phyloP scores from a whole-genome alignment of 805 yeast species.

The Candida boleticola region DNA sequence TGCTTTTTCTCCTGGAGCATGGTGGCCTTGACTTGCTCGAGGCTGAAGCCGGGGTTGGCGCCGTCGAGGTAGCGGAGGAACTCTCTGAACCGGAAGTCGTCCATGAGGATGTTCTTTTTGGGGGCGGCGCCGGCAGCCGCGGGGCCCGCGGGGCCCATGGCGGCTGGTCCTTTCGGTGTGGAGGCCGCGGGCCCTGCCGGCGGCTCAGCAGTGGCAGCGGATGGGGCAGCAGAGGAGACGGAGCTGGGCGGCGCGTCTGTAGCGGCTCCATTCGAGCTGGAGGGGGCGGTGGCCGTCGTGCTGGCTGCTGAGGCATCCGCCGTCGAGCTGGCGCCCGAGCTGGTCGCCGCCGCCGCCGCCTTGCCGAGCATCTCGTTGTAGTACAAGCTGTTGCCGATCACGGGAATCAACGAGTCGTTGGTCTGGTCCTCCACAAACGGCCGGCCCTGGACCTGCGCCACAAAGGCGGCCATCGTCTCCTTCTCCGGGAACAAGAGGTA shows the following conservation, averaged over 20 bases:
- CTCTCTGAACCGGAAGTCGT: neutral
- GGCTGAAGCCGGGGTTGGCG: neutral
- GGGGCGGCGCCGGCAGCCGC: neutral
- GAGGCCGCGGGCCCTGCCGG: neutral
- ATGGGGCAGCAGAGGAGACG: neutral
- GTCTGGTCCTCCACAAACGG: slow-evolving; percentile 19
- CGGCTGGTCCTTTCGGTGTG: slow-evolving; percentile 3
- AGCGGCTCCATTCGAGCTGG: too few relatives aligned
- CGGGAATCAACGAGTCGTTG: slow-evolving; percentile 30
- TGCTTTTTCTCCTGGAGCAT: slow-evolving; percentile 2
- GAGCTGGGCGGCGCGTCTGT: too few relatives aligned
- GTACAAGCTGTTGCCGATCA: slow-evolving; percentile 29
- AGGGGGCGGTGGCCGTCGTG: too few relatives aligned
- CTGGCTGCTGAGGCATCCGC: slow-evolving; percentile 12
- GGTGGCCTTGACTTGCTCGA: neutral
- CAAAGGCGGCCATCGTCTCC: slow-evolving; percentile 24
- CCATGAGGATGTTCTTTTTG: neutral
- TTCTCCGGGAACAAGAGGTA: slow-evolving; percentile 36
- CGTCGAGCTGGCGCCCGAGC: slow-evolving; percentile 13
- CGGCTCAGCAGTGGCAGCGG: neutral
- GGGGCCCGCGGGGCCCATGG: neutral
- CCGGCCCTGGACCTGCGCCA: slow-evolving; percentile 18
- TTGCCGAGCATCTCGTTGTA: slow-evolving; percentile 22
- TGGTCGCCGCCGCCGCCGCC: too few relatives aligned
- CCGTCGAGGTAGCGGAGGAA: neutral